Conservation (phyloP, 129 eudicot genomes). For the Smallanthus sonchifolius region DNA sequence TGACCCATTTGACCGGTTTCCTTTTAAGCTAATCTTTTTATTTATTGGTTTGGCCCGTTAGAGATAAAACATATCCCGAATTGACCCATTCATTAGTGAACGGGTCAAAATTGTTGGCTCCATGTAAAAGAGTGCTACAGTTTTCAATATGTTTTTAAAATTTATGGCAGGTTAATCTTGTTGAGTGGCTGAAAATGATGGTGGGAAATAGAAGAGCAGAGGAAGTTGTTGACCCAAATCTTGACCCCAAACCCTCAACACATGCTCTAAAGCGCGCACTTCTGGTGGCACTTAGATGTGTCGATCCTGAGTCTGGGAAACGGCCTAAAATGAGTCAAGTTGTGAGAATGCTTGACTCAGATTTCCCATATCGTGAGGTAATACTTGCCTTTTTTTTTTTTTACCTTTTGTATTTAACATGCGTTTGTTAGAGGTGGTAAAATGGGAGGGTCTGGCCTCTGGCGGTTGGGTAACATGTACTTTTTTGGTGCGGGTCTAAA, state of each 20-base stretch:
- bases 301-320: slow-evolving; percentile 90
- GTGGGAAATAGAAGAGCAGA: slow-evolving; percentile 88
- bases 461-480: not conserved
- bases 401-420: not conserved
- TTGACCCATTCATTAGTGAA: not conserved
- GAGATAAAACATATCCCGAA: not conserved
- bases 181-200: slow-evolving; percentile 97
- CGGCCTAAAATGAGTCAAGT: slow-evolving; percentile 97
- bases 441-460: not conserved
- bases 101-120: not conserved
- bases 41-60: not conserved
- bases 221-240: slow-evolving; percentile 85
- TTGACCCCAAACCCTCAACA: slow-evolving; percentile 68
- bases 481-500: not conserved
- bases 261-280: slow-evolving; percentile 89
- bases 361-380: slow-evolving; percentile 91
- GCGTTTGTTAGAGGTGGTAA: not conserved
- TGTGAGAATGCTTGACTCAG: slow-evolving; percentile 87
- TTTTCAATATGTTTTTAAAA: not conserved
- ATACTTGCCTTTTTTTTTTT: not conserved
- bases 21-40: not conserved
- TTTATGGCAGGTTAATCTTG: slow-evolving; percentile 74
- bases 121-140: not conserved
- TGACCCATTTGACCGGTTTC: not conserved
- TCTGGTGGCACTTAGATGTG: slow-evolving; percentile 88